These are phyloP conservation scores for Boletus pseudopeckii DNA, from an alignment of 768 basidiomycete genomes.

Conservation along the genomic window DNA sequence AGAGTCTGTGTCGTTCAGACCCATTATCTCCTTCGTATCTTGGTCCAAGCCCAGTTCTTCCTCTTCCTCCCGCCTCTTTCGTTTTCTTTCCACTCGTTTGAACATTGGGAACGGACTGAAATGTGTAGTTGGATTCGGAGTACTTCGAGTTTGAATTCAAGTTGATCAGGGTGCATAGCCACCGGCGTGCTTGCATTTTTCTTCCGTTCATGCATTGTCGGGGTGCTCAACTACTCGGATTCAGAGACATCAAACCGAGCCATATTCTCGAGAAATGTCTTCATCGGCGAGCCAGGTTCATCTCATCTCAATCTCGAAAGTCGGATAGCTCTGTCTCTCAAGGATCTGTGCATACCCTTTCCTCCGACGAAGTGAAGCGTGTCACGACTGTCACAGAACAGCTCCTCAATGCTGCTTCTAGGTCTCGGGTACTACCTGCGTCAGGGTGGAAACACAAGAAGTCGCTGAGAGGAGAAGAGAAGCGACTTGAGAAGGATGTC, in stretches of 20 bases:
- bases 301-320: neutral
- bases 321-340: neutral
- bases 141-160: neutral
- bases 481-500: conserved; percentile 31
- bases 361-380: conserved; percentile 1
- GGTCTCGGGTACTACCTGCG: conserved; percentile 20
- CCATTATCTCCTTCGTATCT: conserved; percentile 61
- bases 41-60: conserved; percentile 62
- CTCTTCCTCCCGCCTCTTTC: conserved; percentile 56
- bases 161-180: conserved; percentile 21
- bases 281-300: neutral
- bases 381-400: conserved; percentile 26
- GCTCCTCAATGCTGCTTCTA: conserved; percentile 35
- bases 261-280: conserved; percentile 12
- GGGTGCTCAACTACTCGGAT: conserved; percentile 15
- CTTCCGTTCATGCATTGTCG: conserved; percentile 31
- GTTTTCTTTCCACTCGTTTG: conserved; percentile 72
- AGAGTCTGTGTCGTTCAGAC: conserved; percentile 72
- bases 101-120: conserved; percentile 48
- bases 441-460: conserved; percentile 37
- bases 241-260: conserved; percentile 15
- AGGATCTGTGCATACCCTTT: neutral
- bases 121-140: neutral
- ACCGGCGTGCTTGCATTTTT: conserved; percentile 20
- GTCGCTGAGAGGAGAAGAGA: conserved; percentile 39